Base-by-base conservation (phyloP, 78 protist genomes). In the Cavenderia fasciculata region DNA sequence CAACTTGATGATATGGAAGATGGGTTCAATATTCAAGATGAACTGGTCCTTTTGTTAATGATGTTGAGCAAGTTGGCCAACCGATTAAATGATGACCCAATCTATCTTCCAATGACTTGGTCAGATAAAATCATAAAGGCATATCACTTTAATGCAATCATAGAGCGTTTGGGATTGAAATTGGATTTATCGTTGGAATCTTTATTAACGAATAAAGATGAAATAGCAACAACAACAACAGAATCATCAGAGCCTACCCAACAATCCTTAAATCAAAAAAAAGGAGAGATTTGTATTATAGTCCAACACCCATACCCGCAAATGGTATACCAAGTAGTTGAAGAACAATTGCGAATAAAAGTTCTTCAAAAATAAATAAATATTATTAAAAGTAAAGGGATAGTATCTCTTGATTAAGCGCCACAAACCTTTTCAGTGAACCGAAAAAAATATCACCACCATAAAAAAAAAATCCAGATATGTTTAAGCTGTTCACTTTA, bases 221-320 rank as follows among this genome's bases (percentile, higher is more conserved):
- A 52, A 10, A 12, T 23, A 12, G 31, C 4, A 10, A 4, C 59
- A 52, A 61, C 31, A 16, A 27, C 69, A 61, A 61, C 69, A 61
- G 10, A 27, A 18, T 61, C 16, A 61, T 61, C 69, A 61, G n/a
- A n/a, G n/a, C n/a, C n/a, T n/a, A n/a, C n/a, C n/a, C n/a, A n/a
- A n/a, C n/a, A n/a, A n/a, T n/a, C n/a, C n/a, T n/a, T n/a, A n/a
- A n/a, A 63, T 51, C 56, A 77, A 21, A 77, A 68, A 27, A 77
- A 49, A 63, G 87, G 87, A n/a, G 87, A 56, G 38, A 63, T 77
- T 38, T 77, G 87, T 77, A 56, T 77, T 2, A 47, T 77, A 47
- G 34, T 77, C 18, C 75, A 77, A 51, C 87, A 77, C 51, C 87
- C 87, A 14, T 77, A 77, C 14, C 87, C 87, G 23, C 87, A 77